Conservation (phyloP, 805 yeast genomes). For the Monosporozyma aerobia region DNA sequence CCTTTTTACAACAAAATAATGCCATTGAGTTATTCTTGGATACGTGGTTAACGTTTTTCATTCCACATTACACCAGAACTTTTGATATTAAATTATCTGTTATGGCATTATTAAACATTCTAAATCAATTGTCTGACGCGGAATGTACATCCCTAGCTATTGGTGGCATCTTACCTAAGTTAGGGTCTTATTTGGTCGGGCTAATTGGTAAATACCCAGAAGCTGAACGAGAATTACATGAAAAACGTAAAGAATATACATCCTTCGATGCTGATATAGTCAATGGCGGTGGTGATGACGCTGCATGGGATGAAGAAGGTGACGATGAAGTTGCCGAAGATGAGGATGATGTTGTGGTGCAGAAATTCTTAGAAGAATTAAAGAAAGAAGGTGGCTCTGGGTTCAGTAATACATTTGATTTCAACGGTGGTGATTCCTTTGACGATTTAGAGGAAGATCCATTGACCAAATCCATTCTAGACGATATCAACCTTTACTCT, state of each 20-base stretch:
- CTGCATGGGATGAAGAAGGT: conserved; percentile 27
- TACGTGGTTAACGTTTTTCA: conserved; percentile 27
- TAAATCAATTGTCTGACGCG: conserved; percentile 23
- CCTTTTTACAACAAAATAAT: conserved; percentile 37
- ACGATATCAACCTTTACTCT: conserved; percentile 60
- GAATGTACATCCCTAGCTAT: conserved; percentile 30
- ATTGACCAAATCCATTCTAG: conserved; percentile 69
- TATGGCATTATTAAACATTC: conserved; percentile 53
- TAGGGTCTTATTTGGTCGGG: conserved; percentile 43
- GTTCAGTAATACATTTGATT: conserved; percentile 28
- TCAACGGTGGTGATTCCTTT: conserved; percentile 41
- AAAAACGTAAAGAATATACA: conserved; percentile 48
- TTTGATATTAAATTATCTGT: conserved; percentile 72
- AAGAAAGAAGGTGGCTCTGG: conserved; percentile 33
- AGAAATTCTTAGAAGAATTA: conserved; percentile 42
- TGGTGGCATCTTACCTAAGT: conserved; percentile 33
- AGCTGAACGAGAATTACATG: conserved; percentile 60
- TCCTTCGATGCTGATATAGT: conserved; percentile 28
- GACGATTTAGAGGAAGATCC: conserved; percentile 81
- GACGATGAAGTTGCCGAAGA: conserved; percentile 31
- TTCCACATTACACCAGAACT: conserved; percentile 54
- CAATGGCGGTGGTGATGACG: conserved; percentile 30
- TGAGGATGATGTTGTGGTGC: conserved; percentile 25
- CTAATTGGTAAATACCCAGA: conserved; percentile 56
- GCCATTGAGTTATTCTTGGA: conserved; percentile 45